These are phyloP conservation scores for Solanum acaule DNA, from an alignment of 257 asterid species.

Conservation along the genomic window DNA sequence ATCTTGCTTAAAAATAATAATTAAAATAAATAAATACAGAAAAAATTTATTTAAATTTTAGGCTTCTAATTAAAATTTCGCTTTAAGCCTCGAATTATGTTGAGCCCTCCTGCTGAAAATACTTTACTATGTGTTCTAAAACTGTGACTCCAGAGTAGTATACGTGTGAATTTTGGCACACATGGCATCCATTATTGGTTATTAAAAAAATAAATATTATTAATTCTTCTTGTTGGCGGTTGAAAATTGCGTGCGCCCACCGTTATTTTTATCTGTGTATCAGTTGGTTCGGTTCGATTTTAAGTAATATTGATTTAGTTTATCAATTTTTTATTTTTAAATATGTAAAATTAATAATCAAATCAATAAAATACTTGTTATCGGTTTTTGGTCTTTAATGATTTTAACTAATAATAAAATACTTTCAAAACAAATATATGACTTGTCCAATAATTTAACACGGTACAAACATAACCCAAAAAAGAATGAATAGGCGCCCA, in stretches of 20 bases:
- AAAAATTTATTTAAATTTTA: too few species aligned
- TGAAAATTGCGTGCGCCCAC: not conserved
- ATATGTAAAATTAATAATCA: fast-evolving
- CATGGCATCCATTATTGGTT: not conserved
- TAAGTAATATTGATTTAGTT: too few species aligned
- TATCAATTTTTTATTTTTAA: too few species aligned
- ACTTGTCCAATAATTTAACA: fast-evolving
- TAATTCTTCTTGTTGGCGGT: not conserved
- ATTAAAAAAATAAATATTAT: not conserved
- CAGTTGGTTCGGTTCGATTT: fast-evolving
- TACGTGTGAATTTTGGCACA: not conserved
- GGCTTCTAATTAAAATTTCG: too few species aligned
- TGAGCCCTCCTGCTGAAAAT: not conserved
- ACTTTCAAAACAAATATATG: too few species aligned
- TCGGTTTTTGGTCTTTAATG: fast-evolving
- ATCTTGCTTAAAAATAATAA: too few species aligned
- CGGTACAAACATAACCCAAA: too few species aligned
- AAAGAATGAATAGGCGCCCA: too few species aligned
- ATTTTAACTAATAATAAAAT: too few species aligned
- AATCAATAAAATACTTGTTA: fast-evolving
- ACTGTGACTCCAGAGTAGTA: not conserved
- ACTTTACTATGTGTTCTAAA: not conserved
- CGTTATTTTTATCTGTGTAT: too few species aligned
- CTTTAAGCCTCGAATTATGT: too few species aligned
- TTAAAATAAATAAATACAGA: too few species aligned